Evolutionary conservation across 1,284 basidiomycete genomes (phyloP).

Genomic region (Vanrija humicola): DNA sequence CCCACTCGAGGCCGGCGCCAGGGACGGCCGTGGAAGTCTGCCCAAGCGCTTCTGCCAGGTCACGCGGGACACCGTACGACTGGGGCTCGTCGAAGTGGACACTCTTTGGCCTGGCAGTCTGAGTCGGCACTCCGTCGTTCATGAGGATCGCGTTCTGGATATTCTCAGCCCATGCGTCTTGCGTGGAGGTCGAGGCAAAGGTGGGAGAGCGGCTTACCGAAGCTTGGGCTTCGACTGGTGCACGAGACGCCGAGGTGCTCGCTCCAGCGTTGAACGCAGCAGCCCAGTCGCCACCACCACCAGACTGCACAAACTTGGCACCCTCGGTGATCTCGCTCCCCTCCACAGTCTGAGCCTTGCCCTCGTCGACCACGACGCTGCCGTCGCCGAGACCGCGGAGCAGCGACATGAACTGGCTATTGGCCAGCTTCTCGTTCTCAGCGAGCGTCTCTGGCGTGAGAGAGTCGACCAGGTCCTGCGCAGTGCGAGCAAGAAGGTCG

Average conservation of each 20-base stretch:
- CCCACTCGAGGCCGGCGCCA: slow-evolving; percentile 40
- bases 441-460: slow-evolving; percentile 50
- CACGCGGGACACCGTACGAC: slow-evolving; percentile 29
- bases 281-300: slow-evolving; percentile 22
- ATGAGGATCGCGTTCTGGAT: slow-evolving; percentile 33
- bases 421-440: slow-evolving; percentile 78
- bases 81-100: slow-evolving; percentile 44
- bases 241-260: too few species aligned
- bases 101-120: slow-evolving; percentile 32
- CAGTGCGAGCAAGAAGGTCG: slow-evolving; percentile 71
- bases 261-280: slow-evolving; percentile 2
- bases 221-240: too few species aligned
- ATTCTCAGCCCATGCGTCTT: slow-evolving; percentile 37
- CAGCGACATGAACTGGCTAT: slow-evolving; percentile 80
- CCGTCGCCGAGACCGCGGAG: slow-evolving; percentile 82
- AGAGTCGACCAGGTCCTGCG: slow-evolving; percentile 65
- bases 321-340: slow-evolving; percentile 42
- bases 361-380: slow-evolving; percentile 72
- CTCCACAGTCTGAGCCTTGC: slow-evolving; percentile 9
- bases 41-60: slow-evolving; percentile 52
- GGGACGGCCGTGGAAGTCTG: slow-evolving; percentile 32
- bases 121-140: slow-evolving; percentile 11
- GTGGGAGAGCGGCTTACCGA: too few species aligned
- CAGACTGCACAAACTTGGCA: slow-evolving; percentile 41
- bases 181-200: background rate